Conservation (phyloP, 1,284 basidiomycete genomes). For the Leccinum griseonigrum region DNA sequence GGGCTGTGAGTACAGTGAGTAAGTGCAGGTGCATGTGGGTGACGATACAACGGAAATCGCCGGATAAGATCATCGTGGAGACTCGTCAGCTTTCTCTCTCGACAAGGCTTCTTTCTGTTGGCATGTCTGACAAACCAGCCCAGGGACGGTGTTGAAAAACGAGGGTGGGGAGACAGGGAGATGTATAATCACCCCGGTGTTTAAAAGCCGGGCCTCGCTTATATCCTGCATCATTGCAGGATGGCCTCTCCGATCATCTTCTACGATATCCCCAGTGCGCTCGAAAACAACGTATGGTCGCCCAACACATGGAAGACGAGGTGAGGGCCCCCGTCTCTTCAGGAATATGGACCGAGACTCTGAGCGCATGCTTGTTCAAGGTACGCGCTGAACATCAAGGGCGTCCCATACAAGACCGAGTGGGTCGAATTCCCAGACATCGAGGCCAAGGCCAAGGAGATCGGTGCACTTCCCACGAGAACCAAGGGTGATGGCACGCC, state of each 20-base stretch:
- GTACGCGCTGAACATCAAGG: slow-evolving; percentile 38
- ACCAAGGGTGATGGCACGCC: slow-evolving; percentile 26
- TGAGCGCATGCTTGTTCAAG: background rate
- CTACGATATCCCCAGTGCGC: slow-evolving; percentile 29
- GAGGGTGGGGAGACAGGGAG: background rate
- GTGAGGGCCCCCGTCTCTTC: background rate
- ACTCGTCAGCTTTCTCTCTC: background rate
- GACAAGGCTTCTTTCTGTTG: background rate
- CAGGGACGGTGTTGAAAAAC: background rate
- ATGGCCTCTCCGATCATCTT: slow-evolving; percentile 27
- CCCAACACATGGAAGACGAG: slow-evolving; percentile 30
- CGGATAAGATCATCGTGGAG: background rate
- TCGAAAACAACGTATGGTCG: slow-evolving; percentile 26
- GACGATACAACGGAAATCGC: background rate
- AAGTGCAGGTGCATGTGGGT: background rate
- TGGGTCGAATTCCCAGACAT: slow-evolving; percentile 42
- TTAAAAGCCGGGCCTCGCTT: slow-evolving; percentile 16
- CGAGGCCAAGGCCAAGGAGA: slow-evolving; percentile 25
- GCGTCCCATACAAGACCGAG: slow-evolving; percentile 37
- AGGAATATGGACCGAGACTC: background rate
- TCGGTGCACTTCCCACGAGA: slow-evolving; percentile 32
- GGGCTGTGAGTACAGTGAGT: background rate
- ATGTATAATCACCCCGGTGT: background rate
- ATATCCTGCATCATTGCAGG: background rate
- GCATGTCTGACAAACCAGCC: background rate